Evolutionary conservation across 495 filamentous ascomycete genomes (phyloP).

Genomic region (Neurospora sp.): DNA sequence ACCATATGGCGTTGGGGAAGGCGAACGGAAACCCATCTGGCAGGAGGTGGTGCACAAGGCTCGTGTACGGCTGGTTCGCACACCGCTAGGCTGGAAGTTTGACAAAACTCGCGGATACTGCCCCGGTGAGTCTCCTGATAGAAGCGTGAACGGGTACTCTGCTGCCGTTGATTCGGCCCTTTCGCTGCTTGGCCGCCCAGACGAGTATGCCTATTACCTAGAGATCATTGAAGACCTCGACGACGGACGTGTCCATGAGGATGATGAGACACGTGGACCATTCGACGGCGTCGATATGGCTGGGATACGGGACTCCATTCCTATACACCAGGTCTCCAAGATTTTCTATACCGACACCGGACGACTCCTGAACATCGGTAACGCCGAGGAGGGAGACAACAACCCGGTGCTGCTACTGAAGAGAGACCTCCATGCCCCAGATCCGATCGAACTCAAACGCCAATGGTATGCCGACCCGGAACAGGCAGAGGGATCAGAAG

Average conservation of each 20-base stretch:
- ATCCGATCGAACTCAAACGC: conserved; percentile 41
- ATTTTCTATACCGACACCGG: conserved; percentile 98
- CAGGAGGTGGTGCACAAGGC: conserved; percentile 97
- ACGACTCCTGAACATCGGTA: conserved; percentile 82
- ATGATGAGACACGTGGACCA: conserved; percentile 56
- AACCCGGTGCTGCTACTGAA: conserved; percentile 84
- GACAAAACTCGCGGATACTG: conserved; percentile 16
- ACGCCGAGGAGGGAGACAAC: conserved; percentile 62
- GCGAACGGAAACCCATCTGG: conserved; percentile 71
- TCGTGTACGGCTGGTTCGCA: conserved; percentile 63
- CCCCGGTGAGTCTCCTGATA: conserved; percentile 1
- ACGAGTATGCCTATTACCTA: conserved; percentile 83
- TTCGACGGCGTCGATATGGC: conserved; percentile 65
- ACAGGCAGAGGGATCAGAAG: background rate
- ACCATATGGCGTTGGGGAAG: conserved; percentile 38
- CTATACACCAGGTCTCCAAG: conserved; percentile 85
- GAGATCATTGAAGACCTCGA: conserved; percentile 88
- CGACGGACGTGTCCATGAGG: conserved; percentile 78
- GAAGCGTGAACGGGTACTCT: background rate
- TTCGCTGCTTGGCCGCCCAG: conserved; percentile 10
- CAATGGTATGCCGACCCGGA: conserved; percentile 14
- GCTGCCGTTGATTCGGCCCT: background rate
- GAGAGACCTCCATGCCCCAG: conserved; percentile 64
- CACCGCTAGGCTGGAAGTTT: conserved; percentile 24
- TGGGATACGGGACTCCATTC: conserved; percentile 75